phyloP scores from a whole-genome alignment of 768 basidiomycete genomes.

The Amanita polypyramis region DNA sequence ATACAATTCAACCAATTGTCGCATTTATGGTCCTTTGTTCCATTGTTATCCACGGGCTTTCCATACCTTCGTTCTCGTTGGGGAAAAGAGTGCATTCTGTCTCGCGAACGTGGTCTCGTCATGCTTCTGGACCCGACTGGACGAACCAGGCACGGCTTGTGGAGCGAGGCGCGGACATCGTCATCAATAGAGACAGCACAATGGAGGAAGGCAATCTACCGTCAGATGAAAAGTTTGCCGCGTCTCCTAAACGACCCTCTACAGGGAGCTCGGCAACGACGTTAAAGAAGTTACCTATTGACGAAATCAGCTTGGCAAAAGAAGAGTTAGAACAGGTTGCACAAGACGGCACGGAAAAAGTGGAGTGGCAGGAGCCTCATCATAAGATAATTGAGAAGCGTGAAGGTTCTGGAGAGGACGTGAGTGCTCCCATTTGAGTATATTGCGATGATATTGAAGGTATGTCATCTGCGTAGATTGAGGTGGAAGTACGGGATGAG shows the following conservation, averaged over 20 bases:
- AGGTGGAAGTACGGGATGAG: constrained; percentile 3
- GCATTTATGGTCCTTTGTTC: constrained; percentile 92
- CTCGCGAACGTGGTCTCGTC: constrained; percentile 84
- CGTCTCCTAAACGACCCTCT: neutral
- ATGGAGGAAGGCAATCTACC: constrained; percentile 30
- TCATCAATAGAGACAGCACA: constrained; percentile 72
- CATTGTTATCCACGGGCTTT: constrained; percentile 80
- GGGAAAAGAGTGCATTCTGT: constrained; percentile 85
- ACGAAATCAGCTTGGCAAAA: neutral
- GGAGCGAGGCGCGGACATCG: constrained; percentile 61
- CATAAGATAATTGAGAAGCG: constrained; percentile 57
- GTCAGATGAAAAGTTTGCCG: neutral
- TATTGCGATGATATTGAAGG: neutral
- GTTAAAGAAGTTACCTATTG: neutral
- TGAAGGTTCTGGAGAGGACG: constrained; percentile 53
- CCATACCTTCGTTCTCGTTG: constrained; percentile 91
- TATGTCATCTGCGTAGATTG: neutral
- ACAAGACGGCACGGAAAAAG: constrained; percentile 9
- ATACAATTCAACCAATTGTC: constrained; percentile 85
- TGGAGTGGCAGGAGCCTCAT: constrained; percentile 67
- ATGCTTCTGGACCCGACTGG: constrained; percentile 64
- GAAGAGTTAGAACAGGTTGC: constrained; percentile 4
- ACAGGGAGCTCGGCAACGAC: neutral
- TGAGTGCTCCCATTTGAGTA: constrained; percentile 20
- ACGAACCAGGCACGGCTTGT: constrained; percentile 66